Evolutionary conservation across 805 yeast species (phyloP).

Genomic region (Pichia heedii): DNA sequence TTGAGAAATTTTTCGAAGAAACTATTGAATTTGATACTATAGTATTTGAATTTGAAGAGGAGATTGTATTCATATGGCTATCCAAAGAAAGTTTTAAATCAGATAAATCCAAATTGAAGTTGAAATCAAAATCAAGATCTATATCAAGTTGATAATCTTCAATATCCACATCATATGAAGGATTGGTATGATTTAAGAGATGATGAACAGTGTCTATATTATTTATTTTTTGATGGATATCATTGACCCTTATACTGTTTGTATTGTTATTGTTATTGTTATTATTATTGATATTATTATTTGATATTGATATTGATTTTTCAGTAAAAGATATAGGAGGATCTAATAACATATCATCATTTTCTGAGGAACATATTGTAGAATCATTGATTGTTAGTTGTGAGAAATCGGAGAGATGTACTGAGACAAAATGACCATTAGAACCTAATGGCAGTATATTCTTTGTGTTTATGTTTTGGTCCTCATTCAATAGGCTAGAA

Average conservation of each 20-base stretch:
- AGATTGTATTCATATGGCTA: neutral
- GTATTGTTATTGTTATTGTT: neutral
- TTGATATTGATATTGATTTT: too few species aligned
- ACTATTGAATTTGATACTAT: neutral
- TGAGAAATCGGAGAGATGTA: slow-evolving; percentile 3
- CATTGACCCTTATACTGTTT: neutral
- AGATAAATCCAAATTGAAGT: neutral
- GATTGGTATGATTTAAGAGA: too few species aligned
- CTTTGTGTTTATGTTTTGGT: too few species aligned
- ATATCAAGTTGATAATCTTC: neutral
- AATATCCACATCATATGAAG: neutral
- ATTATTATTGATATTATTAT: neutral
- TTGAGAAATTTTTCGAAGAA: slow-evolving; percentile 2
- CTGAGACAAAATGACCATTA: neutral
- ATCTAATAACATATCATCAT: slow-evolving; percentile 1
- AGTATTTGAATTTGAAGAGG: neutral
- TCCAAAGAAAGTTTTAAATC: neutral
- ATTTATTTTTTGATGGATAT: neutral
- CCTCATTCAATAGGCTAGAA: too few species aligned
- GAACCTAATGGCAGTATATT: neutral
- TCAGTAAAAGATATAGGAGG: neutral
- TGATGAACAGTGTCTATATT: neutral
- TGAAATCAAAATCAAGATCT: neutral
- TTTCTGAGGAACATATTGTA: slow-evolving; percentile 1
- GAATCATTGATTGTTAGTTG: slow-evolving; percentile 3